Base-by-base conservation (phyloP, 2,329 filamentous ascomycete species). In the Pyrenochaeta sp. region DNA sequence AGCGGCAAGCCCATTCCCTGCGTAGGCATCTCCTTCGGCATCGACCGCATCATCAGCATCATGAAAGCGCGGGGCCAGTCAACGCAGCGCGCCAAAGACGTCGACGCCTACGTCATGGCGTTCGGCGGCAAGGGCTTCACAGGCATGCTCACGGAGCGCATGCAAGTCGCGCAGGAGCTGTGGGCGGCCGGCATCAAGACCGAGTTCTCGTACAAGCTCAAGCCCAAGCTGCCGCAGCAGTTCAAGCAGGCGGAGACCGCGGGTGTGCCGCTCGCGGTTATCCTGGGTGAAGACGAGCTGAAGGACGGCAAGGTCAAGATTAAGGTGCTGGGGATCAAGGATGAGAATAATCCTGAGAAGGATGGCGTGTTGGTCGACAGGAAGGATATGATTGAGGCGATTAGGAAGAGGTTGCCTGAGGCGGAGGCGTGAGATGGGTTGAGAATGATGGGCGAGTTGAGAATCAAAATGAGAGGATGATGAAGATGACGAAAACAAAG, bases 81-180 rank as follows among this genome's bases (percentile, higher is more conserved):
- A 44, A 81, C 76, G 41, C 72, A 79, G 14, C 78, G 88, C 52
- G 79, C 80, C 53, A 90, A 86, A 63, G 88, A 94, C 60, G 87
- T 92, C 3, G 92, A 97, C 65, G 91, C 92, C 31, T 96, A 85
- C 72, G 88, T 97, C 63, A 97, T 97, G 91, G 91, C 91, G 0
- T 91, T 96, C 65, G 92, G 90, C 63, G 88, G 89, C 39, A 93
- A 92, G 73, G 88, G 86, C 14, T 93, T 92, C 71, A 87, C 81
- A 11, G 90, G 90, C 31, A 78, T 95, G 53, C 74, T 96, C 41
- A 84, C 85, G 56, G 88, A 96, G 77, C 87, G 93, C 55, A 92
- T 96, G 84, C 77, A 84, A 18, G 81, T 97, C 24, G 86, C 87
- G 46, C 81, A 84, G 55, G 79, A 79, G 54, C 77, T 97, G 35